Evolutionary conservation across 164 flowering plant species (phyloP), one percentile per base, ranked within the genome.

Genomic region (Vitis cinerea): DNA sequence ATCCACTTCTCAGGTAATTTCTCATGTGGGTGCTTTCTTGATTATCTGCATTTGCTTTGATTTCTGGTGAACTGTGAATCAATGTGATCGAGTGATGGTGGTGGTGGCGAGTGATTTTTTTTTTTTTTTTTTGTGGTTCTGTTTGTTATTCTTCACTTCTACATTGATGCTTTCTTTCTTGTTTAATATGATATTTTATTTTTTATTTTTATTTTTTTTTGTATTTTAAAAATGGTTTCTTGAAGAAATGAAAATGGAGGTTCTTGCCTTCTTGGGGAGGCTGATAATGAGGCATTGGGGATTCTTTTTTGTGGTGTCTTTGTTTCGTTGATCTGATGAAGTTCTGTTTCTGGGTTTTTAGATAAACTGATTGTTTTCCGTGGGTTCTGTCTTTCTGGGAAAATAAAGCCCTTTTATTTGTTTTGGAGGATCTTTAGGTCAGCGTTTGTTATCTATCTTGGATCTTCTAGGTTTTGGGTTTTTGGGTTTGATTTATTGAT

Each of bases 21-120:
- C 48, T 58, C 64, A 57, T 71, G 68, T 75, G 64, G 71, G 63
- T 70, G 64, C 66, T 66, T 31, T 9, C 64, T 15, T 27, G n/a
- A 29, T 50, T 49, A 19, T 23, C 8, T 7, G 23, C 50, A 10
- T 12, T 2, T 2, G 31, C 13, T 11, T 37, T 37, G 44, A 37
- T 37, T 37, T 37, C 44, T 37, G 44, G 44, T 37, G 44, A 37
- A 37, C 44, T 37, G 44, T 37, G 44, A 37, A 37, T 37, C 7
- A 37, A 37, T 37, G 44, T 37, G 44, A 37, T 37, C 44, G 44
- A 37, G 44, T 37, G 44, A 37, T 2, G 44, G 44, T 37, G 44
- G 44, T 37, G 44, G 44, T 0, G 44, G 6, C 4, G 7, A 37
- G 7, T 37, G 44, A 2, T 3, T 37, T 37, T 37, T 37, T 37